Conservation (phyloP, 1,139 yeast species). For the Pichia sp. region DNA sequence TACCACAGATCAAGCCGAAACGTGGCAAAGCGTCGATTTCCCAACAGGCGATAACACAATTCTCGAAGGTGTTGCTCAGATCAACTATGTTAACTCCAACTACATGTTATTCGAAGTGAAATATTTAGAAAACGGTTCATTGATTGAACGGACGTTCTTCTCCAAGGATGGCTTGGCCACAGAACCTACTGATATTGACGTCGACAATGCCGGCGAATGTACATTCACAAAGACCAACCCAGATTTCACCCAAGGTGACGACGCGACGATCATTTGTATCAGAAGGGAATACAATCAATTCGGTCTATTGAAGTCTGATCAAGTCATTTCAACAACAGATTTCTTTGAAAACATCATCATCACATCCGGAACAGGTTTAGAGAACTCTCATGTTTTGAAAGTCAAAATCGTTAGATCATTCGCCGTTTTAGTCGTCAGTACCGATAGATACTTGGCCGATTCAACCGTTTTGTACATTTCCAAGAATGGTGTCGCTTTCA, state of each 20-base stretch:
- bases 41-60: constrained; percentile 3
- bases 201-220: constrained; percentile 42
- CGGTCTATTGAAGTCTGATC: constrained; percentile 44
- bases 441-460: constrained; percentile 43
- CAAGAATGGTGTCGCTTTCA: constrained; percentile 53
- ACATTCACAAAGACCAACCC: constrained; percentile 47
- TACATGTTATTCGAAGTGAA: constrained; percentile 23
- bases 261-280: constrained; percentile 50
- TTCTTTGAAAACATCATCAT: constrained; percentile 46
- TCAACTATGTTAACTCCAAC: constrained; percentile 29
- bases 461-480: constrained; percentile 56
- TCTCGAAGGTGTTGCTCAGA: constrained; percentile 14
- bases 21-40: constrained; percentile 50
- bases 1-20: constrained; percentile 56
- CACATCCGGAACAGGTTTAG: constrained; percentile 26
- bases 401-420: constrained; percentile 51
- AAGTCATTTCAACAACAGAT: constrained; percentile 49
- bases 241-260: constrained; percentile 40
- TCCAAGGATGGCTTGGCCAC: constrained; percentile 55
- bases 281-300: constrained; percentile 41
- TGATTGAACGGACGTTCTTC: constrained; percentile 33
- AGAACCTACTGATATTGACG: constrained; percentile 37
- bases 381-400: constrained; percentile 40
- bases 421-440: constrained; percentile 48
- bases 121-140: constrained; percentile 16